phyloP scores from a whole-genome alignment of 2,329 filamentous ascomycete genomes.

The Pseudogymnoascus sp. region DNA sequence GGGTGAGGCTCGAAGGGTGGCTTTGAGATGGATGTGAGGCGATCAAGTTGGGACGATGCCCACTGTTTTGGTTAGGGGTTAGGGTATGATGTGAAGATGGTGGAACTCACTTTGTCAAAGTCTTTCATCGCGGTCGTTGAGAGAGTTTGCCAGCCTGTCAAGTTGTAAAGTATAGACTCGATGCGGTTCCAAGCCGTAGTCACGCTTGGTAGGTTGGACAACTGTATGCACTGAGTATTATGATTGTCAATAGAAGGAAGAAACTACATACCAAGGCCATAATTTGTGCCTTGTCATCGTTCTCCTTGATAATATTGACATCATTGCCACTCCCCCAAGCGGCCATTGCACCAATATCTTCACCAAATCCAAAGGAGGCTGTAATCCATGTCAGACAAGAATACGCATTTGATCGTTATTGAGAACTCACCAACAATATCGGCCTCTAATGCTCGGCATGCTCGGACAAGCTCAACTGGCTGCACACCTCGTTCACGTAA shows the following conservation, averaged over 20 bases:
- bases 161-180: slow-evolving; percentile 15
- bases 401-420: background rate
- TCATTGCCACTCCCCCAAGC: slow-evolving; percentile 20
- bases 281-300: slow-evolving; percentile 25
- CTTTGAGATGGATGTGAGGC: background rate
- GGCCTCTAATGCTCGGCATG: slow-evolving; percentile 9
- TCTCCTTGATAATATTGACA: slow-evolving; percentile 22
- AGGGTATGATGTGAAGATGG: background rate
- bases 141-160: slow-evolving; percentile 4
- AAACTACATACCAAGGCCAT: slow-evolving; percentile 22
- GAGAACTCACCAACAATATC: slow-evolving; percentile 9
- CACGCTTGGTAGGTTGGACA: slow-evolving; percentile 17
- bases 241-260: slow-evolving; percentile 19
- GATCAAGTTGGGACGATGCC: slow-evolving; percentile 1
- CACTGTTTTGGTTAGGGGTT: slow-evolving; percentile 1
- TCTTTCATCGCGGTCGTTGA: slow-evolving; percentile 6
- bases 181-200: slow-evolving; percentile 9
- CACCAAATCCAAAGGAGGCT: slow-evolving; percentile 25
- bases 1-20: background rate
- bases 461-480: slow-evolving; percentile 1
- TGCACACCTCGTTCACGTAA: background rate
- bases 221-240: slow-evolving; percentile 12
- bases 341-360: slow-evolving; percentile 18
- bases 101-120: background rate
- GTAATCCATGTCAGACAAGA: background rate